Base-by-base conservation (phyloP, 176 grass and related monocot species). In the Alopecurus myosuroides region DNA sequence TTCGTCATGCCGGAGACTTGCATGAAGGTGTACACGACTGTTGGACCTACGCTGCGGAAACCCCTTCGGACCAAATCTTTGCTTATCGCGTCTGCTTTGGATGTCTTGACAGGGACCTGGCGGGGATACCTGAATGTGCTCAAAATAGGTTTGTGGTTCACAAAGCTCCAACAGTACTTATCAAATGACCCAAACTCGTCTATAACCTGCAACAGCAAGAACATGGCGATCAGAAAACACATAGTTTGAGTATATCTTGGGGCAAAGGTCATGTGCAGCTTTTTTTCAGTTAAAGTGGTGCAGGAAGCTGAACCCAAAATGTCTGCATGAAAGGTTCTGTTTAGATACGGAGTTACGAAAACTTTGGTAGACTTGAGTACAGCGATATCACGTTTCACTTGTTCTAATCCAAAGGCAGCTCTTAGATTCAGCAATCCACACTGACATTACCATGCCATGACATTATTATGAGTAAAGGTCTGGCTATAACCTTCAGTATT, bases 21-120 rank as follows among this genome's bases (percentile, higher is more conserved):
- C 97, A 99, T 99, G 82, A 96, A 99, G 9, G 93, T 92, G 42
- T 99, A 99, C 41, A 99, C 70, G 2, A 99, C 93, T 63, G 97
- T 96, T 18, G 91, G 97, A 4, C 97, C 88, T 19, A 94, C 95
- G 11, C 97, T 90, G 1, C 97, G 89, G 80, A 99, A 92, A 60
- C 97, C 97, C 65, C 97, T 92, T 22, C 89, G 83, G 42, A 95
- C 87, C 84, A 99, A 26, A 64, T 99, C 97, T 90, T 99, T 99
- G 91, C 97, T 96, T 92, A 99, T 96, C 6, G 78, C 84, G 61
- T 99, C 97, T 11, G 97, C 93, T 87, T 94, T 99, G 2, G 97
- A 87, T 44, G 88, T 94, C 70, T 92, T 99, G 36, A 89, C 97
- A 12, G 97, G 91, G 30, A 99, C 97, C 80, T 99, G 97, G 2